Evolutionary conservation across 257 asterid species (phyloP).

Genomic region (Gentiana straminea): DNA sequence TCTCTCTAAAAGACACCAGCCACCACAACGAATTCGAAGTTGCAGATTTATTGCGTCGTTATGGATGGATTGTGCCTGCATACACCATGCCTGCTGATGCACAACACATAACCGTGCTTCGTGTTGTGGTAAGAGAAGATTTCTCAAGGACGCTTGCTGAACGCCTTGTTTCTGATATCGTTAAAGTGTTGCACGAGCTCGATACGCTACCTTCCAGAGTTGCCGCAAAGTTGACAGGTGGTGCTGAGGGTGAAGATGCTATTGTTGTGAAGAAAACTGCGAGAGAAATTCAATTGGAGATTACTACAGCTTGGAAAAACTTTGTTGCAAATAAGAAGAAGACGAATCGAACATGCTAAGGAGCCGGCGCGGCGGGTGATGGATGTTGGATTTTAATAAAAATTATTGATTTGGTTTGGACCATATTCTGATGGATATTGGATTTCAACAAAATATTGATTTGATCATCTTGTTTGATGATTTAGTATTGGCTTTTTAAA

Average conservation of each 20-base stretch:
- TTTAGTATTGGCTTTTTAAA: neutral
- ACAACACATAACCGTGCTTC: constrained; percentile 64
- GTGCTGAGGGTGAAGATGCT: constrained; percentile 10
- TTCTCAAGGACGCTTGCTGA: constrained; percentile 76
- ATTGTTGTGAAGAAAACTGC: constrained; percentile 34
- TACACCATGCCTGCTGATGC: constrained; percentile 91
- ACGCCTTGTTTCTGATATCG: constrained; percentile 56
- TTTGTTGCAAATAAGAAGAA: constrained; percentile 67
- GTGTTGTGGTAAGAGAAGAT: constrained; percentile 79
- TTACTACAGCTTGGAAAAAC: constrained; percentile 65
- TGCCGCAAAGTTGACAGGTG: constrained; percentile 23
- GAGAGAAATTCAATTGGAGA: constrained; percentile 56
- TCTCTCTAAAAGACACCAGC: constrained; percentile 67
- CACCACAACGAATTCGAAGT: constrained; percentile 69
- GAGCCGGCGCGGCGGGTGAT: neutral
- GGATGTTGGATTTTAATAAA: too few relatives aligned
- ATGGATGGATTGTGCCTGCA: constrained; percentile 86
- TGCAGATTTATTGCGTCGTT: constrained; percentile 62
- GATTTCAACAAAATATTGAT: neutral
- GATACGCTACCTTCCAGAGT: constrained; percentile 61
- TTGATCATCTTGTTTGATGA: neutral
- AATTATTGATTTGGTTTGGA: neutral
- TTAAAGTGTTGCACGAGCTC: constrained; percentile 67
- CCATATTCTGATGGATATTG: too few relatives aligned
- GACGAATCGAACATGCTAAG: constrained; percentile 63